Percentiles rank a stretch among this genome's conserved stretches.
phyloP scores from a whole-genome alignment of 352 stramenopile genomes.

The Phytophthora crassamura region DNA sequence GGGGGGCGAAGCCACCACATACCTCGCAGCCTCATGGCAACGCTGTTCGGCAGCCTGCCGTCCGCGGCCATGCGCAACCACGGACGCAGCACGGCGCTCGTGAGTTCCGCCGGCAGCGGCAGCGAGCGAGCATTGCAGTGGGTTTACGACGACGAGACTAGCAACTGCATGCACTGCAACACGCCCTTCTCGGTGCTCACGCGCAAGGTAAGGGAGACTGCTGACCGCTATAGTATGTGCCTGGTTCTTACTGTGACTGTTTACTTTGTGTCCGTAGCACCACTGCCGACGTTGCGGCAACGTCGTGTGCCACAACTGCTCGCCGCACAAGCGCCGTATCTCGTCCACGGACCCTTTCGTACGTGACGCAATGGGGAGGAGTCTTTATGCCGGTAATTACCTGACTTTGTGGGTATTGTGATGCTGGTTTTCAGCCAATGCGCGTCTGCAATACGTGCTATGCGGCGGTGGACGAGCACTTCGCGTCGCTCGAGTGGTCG shows the following conservation, averaged over 20 bases:
- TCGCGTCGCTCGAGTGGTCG: conserved; percentile 85
- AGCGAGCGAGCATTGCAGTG: conserved; percentile 77
- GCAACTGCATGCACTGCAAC: conserved; percentile 91
- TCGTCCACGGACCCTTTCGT: conserved; percentile 85
- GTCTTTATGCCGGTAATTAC: conserved; percentile 4
- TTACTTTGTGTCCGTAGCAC: conserved; percentile 49
- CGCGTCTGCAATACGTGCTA: conserved; percentile 90
- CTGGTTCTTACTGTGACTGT: not conserved
- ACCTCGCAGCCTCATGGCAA: conserved; percentile 48
- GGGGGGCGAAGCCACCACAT: not conserved
- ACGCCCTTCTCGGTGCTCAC: conserved; percentile 84
- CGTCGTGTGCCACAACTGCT: conserved; percentile 88
- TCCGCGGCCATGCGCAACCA: conserved; percentile 62
- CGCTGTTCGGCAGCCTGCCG: conserved; percentile 76
- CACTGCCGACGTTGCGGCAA: conserved; percentile 87
- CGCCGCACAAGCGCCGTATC: conserved; percentile 85
- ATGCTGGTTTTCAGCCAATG: conserved; percentile 61
- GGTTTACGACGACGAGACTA: conserved; percentile 86
- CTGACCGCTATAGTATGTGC: not conserved
- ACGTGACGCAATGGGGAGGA: conserved; percentile 26
- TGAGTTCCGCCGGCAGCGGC: conserved; percentile 28
- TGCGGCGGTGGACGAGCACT: conserved; percentile 84
- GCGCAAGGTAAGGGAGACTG: conserved; percentile 63
- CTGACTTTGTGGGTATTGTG: conserved; percentile 12
- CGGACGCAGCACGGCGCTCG: conserved; percentile 48